These are phyloP conservation scores for Gnaphalium uliginosum DNA, from an alignment of 129 eudicot genomes.

Conservation along the genomic window DNA sequence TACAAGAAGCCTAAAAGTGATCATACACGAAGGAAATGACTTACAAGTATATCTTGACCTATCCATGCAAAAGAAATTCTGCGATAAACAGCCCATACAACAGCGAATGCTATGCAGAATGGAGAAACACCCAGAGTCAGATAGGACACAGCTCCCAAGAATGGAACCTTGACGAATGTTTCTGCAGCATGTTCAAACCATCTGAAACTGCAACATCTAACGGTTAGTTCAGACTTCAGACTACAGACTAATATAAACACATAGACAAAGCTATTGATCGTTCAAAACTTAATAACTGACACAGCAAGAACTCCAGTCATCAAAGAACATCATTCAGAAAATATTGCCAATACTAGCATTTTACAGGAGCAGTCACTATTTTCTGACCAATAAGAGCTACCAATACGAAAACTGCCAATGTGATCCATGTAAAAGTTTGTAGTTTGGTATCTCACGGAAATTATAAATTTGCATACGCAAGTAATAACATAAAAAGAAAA, in stretches of 20 bases:
- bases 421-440: constrained; percentile 13
- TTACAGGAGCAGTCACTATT: constrained; percentile 1
- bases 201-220: constrained; percentile 69
- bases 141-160: constrained; percentile 86
- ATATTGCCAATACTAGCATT: neutral
- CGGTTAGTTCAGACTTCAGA: constrained; percentile 40
- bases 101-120: constrained; percentile 83
- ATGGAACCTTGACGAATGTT: constrained; percentile 73
- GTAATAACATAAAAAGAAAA: constrained; percentile 1
- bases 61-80: constrained; percentile 85
- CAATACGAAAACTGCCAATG: neutral
- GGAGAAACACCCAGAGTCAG: constrained; percentile 82
- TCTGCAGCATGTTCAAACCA: constrained; percentile 81
- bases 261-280: constrained; percentile 2
- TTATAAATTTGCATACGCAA: constrained; percentile 21
- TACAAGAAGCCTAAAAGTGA: constrained; percentile 6
- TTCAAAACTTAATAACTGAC: neutral
- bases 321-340: constrained; percentile 10
- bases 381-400: neutral
- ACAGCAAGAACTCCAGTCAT: constrained; percentile 4
- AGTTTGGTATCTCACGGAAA: constrained; percentile 10
- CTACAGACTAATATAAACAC: constrained; percentile 10
- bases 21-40: constrained; percentile 28
- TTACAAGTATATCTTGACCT: constrained; percentile 99
- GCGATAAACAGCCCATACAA: constrained; percentile 93